These are phyloP conservation scores for Tylopilus subfusipes DNA, from an alignment of 768 basidiomycete species.

Conservation along the genomic window DNA sequence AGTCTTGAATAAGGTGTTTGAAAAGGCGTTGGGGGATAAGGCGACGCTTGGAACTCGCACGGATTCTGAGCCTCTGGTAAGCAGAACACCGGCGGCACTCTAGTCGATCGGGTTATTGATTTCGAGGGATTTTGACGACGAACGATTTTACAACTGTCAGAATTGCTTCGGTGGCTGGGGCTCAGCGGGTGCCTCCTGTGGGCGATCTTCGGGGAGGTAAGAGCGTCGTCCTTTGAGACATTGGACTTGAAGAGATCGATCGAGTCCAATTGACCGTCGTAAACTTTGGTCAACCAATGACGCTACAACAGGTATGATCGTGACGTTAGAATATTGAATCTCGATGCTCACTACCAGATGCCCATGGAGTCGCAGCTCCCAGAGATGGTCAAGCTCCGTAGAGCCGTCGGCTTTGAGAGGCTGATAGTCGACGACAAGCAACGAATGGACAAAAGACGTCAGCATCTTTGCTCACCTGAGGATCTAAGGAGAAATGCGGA, in stretches of 20 bases:
- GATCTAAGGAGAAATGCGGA: neutral
- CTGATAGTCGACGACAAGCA: constrained; percentile 45
- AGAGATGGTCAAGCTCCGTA: constrained; percentile 41
- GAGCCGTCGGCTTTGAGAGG: constrained; percentile 35
- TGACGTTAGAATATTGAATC: neutral
- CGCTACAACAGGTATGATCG: neutral
- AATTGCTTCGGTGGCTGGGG: constrained; percentile 49
- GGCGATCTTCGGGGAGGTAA: constrained; percentile 52
- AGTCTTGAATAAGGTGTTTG: constrained; percentile 26
- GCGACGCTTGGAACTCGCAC: too few relatives aligned
- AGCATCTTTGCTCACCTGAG: neutral
- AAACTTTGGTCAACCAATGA: neutral
- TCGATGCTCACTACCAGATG: constrained; percentile 49
- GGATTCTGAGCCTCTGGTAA: too few relatives aligned
- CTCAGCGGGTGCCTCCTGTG: constrained; percentile 60
- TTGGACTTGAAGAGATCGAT: constrained; percentile 69
- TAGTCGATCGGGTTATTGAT: constrained; percentile 51
- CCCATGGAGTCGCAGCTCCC: constrained; percentile 51
- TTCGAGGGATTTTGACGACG: constrained; percentile 51
- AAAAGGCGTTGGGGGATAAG: constrained; percentile 55
- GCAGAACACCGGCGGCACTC: too few relatives aligned
- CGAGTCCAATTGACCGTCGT: constrained; percentile 36
- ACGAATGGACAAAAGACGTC: constrained; percentile 30
- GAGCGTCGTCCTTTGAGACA: constrained; percentile 63
- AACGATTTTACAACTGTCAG: constrained; percentile 48